phyloP scores from a whole-genome alignment of 371 early-diverging fungal genomes.

The Mucor saturninus region DNA sequence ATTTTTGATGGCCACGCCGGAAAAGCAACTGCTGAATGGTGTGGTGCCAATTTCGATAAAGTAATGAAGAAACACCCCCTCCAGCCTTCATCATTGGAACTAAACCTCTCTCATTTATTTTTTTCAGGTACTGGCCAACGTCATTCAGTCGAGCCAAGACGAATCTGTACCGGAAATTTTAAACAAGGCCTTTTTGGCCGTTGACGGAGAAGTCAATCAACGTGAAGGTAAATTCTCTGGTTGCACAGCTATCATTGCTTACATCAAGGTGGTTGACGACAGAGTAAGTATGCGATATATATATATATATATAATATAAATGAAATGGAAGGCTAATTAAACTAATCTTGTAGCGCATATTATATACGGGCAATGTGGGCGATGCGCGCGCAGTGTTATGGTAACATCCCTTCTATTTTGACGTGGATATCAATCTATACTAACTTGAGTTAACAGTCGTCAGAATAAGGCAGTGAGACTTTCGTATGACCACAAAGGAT shows the following conservation, averaged over 20 bases:
- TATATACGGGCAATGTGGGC: slow-evolving; percentile 96
- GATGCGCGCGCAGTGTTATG: slow-evolving; percentile 94
- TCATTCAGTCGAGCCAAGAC: slow-evolving; percentile 22
- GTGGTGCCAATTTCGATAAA: slow-evolving; percentile 88
- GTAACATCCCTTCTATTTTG: slow-evolving; percentile 35
- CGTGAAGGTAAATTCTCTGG: slow-evolving; percentile 82
- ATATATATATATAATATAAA: background rate
- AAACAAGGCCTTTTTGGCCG: slow-evolving; percentile 81
- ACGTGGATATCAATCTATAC: background rate
- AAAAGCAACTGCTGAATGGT: slow-evolving; percentile 94
- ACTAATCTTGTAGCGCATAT: slow-evolving; percentile 63
- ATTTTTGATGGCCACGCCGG: slow-evolving; percentile 99
- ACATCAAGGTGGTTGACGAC: slow-evolving; percentile 55
- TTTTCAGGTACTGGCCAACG: slow-evolving; percentile 27
- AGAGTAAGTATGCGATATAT: slow-evolving; percentile 36
- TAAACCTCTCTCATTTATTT: background rate
- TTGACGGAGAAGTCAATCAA: slow-evolving; percentile 80
- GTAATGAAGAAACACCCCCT: slow-evolving; percentile 37
- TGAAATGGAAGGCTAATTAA: too few species aligned
- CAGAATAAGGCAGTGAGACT: slow-evolving; percentile 85
- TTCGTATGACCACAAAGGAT: slow-evolving; percentile 98
- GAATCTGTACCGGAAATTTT: slow-evolving; percentile 78
- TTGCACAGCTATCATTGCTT: slow-evolving; percentile 91
- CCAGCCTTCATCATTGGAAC: too few species aligned
- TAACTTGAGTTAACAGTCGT: slow-evolving; percentile 55